These are phyloP conservation scores for Xenosphaeropsis pyriputrescens DNA, from an alignment of 2,329 filamentous ascomycete species.

Conservation along the genomic window DNA sequence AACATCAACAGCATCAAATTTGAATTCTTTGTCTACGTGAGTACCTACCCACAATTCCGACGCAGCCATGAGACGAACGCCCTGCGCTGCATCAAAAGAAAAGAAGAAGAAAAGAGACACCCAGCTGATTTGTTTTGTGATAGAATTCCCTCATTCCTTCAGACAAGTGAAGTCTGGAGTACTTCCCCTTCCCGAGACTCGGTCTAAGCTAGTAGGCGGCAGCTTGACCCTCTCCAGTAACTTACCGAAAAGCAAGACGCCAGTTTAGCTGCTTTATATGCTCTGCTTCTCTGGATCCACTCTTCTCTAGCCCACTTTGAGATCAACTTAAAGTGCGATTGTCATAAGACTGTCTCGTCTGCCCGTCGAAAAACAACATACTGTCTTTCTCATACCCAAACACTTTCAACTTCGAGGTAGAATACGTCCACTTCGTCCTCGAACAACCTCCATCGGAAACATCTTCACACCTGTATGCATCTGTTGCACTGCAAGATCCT, in stretches of 20 bases:
- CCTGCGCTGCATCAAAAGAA: not conserved
- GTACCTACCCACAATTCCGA: conserved; percentile 7
- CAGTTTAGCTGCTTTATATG: not conserved
- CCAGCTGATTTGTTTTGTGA: conserved; percentile 9
- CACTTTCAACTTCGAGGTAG: not conserved
- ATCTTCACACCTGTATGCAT: not conserved
- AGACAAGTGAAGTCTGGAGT: conserved; percentile 1
- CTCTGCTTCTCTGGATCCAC: not conserved
- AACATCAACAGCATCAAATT: conserved; percentile 14
- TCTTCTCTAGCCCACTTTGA: not conserved
- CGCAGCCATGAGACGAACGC: not conserved
- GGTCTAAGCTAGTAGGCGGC: conserved; percentile 9
- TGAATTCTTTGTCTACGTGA: conserved; percentile 12
- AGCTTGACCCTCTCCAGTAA: conserved; percentile 7
- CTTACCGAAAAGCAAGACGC: conserved; percentile 3
- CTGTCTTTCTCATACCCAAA: not conserved
- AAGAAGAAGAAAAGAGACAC: not conserved
- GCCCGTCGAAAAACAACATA: not conserved
- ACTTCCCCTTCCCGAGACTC: conserved; percentile 18
- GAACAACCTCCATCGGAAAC: not conserved
- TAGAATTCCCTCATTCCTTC: conserved; percentile 1
- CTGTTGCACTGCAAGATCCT: too few species aligned
- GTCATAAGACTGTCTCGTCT: not conserved
- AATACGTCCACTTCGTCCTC: not conserved
- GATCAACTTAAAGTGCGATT: not conserved